Evolutionary conservation across 495 filamentous ascomycete genomes (phyloP).

Genomic region (Xylaria curta): DNA sequence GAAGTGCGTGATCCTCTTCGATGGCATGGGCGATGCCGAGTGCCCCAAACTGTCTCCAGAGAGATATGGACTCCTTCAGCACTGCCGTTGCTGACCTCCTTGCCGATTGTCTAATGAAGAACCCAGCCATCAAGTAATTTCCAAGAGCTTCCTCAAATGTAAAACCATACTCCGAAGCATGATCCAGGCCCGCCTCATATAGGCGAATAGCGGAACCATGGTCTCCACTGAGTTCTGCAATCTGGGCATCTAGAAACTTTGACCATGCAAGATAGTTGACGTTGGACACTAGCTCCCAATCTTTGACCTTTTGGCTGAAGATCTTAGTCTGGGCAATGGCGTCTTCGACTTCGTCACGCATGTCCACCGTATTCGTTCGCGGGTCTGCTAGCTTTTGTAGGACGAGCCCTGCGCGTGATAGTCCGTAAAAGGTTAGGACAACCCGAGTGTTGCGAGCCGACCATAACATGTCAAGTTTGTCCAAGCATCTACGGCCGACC

Average conservation of each 20-base stretch:
- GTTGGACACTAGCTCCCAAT: conserved; percentile 70
- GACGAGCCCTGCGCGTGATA: conserved; percentile 70
- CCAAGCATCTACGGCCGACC: conserved; percentile 66
- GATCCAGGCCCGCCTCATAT: conserved; percentile 81
- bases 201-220: conserved; percentile 65
- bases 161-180: conserved; percentile 78
- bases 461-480: conserved; percentile 69
- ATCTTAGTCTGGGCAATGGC: conserved; percentile 62
- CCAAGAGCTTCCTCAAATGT: conserved; percentile 80
- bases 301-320: conserved; percentile 65
- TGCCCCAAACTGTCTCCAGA: conserved; percentile 78
- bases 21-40: conserved; percentile 74
- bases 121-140: conserved; percentile 78
- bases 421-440: conserved; percentile 69
- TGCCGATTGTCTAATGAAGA: conserved; percentile 72
- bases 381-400: conserved; percentile 63
- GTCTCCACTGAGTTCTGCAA: conserved; percentile 68
- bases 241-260: conserved; percentile 73
- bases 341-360: conserved; percentile 61
- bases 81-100: conserved; percentile 74
- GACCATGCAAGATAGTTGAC: conserved; percentile 85
- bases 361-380: conserved; percentile 53
- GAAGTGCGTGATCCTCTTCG: conserved; percentile 71
- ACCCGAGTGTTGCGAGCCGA: conserved; percentile 71
- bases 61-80: conserved; percentile 72